Base-by-base conservation (phyloP, 2,329 filamentous ascomycete species). In the Lizonia empirigonia region DNA sequence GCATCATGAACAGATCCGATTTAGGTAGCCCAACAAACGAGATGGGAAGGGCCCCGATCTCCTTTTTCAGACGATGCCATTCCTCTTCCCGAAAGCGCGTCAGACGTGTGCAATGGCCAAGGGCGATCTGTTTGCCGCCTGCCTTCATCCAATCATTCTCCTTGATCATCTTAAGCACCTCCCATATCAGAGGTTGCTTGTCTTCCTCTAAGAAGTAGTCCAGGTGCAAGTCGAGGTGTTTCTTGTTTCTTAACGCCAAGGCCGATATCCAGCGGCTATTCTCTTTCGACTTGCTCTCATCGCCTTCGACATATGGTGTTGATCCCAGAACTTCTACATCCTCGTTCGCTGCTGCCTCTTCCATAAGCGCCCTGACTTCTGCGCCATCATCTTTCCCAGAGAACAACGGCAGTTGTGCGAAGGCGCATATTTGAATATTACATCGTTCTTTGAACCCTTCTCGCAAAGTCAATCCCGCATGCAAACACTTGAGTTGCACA, bases 1-100 rank as follows among this genome's bases (percentile, higher is more conserved):
- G 65, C 79, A 89, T 89, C 85, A 90, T 90, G 70, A 85, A 89
- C 3, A 89, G 67, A 71, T 90, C 87, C 33, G 85, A 89, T 0
- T 84, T 89, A 0, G 87, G 87, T 6, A 90, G 73, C 0, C 87
- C 87, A 7, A 90, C 81, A 58, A 90, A 88, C 40, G 81, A 80
- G 5, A 90, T 73, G 0, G 86, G 84, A 3, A 90, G 75, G 0
- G 74, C 68, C 3, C 69, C 70, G 48, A 88, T 82, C 18, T 74
- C 69, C 1, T 69, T 59, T 2, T 74, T 77, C 8, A 90, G 69
- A 6, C 63, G 59, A 3, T 56, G 57, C 78, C 85, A 85, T 37
- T 84, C 77, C 0, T 74, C 65, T 1, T 76, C 58, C 0, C 63
- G 62, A 54, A 87, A 82, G 1, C 85, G 74, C 0, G 83, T 86